A percentile compares a stretch with the other conserved stretches of the same genome.
phyloP scores from a whole-genome alignment of 768 basidiomycete genomes.

The Rhizopogon vesiculosus region DNA sequence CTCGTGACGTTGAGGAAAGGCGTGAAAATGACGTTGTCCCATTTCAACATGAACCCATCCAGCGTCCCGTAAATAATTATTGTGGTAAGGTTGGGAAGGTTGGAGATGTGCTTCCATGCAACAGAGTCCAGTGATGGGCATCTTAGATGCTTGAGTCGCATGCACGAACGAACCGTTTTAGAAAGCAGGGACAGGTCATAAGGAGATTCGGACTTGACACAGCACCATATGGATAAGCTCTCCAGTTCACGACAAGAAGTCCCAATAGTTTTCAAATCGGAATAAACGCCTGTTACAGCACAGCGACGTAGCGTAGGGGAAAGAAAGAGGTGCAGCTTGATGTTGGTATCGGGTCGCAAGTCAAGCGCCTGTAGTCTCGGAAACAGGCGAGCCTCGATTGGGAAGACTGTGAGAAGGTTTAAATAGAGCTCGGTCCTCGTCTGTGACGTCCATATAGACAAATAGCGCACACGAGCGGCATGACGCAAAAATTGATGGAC shows the following conservation, averaged over 20 bases:
- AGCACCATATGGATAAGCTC: background rate
- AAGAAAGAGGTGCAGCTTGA: background rate
- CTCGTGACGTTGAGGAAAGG: background rate
- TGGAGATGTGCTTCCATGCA: background rate
- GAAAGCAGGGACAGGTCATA: background rate
- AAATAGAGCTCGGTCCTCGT: background rate
- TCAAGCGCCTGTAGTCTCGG: background rate
- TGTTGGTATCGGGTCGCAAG: background rate
- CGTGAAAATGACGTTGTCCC: background rate
- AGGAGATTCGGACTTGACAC: accelerated
- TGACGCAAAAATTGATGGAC: background rate
- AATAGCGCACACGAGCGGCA: background rate
- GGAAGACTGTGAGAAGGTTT: background rate
- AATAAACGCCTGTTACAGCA: background rate
- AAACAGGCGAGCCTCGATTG: background rate
- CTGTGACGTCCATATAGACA: background rate
- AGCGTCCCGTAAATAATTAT: background rate
- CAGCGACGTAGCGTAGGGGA: background rate
- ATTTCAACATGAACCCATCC: too few species aligned
- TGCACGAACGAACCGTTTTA: background rate
- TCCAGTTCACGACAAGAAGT: background rate
- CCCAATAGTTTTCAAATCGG: background rate
- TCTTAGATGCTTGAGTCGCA: background rate
- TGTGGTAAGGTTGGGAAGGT: background rate
- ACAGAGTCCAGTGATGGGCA: background rate